A percentile compares a stretch with the other conserved stretches of the same genome.
These are phyloP conservation scores for Pouteria glomerata DNA, from an alignment of 148 eudicot species.

Conservation along the genomic window DNA sequence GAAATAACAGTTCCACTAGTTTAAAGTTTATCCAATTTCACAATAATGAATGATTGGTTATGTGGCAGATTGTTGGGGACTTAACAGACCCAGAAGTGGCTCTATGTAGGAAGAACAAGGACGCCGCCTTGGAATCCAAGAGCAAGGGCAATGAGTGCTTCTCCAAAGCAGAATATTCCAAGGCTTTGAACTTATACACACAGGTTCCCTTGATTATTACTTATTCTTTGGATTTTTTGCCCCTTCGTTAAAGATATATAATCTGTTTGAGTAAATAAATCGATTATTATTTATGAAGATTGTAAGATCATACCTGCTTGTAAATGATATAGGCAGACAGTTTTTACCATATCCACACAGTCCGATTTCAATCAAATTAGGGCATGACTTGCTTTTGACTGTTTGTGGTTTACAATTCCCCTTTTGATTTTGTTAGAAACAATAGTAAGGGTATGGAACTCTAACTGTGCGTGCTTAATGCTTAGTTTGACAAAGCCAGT, in stretches of 20 bases:
- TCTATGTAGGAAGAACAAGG: constrained; percentile 58
- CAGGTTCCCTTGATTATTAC: constrained; percentile 33
- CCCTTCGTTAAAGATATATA: background rate
- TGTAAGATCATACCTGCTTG: background rate
- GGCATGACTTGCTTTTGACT: background rate
- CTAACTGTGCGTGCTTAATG: too few species aligned
- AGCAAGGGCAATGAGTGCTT: constrained; percentile 62
- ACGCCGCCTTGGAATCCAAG: constrained; percentile 62
- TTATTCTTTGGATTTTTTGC: background rate
- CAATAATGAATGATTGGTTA: background rate
- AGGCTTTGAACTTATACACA: constrained; percentile 56
- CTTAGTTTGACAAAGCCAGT: too few species aligned
- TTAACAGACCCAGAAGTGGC: constrained; percentile 51
- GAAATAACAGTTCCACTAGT: too few species aligned
- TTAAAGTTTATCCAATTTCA: too few species aligned
- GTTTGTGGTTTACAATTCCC: background rate
- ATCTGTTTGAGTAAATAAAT: background rate
- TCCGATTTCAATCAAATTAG: background rate
- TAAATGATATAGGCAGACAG: background rate
- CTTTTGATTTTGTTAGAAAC: background rate
- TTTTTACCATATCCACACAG: background rate
- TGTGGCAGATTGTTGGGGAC: constrained; percentile 55
- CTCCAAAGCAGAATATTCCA: constrained; percentile 47
- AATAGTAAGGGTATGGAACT: background rate
- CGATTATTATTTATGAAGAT: background rate